A percentile compares a stretch with the other conserved stretches of the same genome.
These are phyloP conservation scores for Fennellomyces sp. DNA, from an alignment of 371 early-diverging fungal species.

Conservation along the genomic window DNA sequence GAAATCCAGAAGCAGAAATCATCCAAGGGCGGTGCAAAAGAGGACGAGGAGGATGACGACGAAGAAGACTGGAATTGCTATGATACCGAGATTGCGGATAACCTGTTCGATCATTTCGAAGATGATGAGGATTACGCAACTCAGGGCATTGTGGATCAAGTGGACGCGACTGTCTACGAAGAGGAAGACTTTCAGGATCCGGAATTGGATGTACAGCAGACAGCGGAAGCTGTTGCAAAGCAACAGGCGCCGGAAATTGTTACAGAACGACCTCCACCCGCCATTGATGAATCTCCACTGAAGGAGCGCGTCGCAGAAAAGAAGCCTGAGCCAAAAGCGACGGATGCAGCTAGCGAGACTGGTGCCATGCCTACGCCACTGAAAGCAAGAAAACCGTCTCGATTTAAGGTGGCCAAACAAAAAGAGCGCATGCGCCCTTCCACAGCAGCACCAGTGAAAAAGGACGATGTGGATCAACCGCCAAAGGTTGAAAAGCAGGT, in stretches of 20 bases:
- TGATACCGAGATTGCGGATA: slow-evolving; percentile 46
- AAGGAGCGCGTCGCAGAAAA: not conserved
- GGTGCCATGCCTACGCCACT: slow-evolving; percentile 1
- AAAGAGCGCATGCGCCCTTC: too few relatives aligned
- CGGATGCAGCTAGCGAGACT: not conserved
- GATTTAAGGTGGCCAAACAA: slow-evolving; percentile 11
- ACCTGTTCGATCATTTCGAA: slow-evolving; percentile 53
- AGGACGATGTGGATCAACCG: not conserved
- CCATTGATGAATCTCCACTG: not conserved
- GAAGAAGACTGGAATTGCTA: slow-evolving; percentile 51
- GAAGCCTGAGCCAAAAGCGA: slow-evolving; percentile 12
- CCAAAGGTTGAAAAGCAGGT: too few relatives aligned
- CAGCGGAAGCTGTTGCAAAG: slow-evolving; percentile 7
- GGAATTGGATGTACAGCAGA: too few relatives aligned
- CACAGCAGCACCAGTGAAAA: not conserved
- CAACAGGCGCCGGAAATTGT: not conserved
- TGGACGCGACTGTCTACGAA: slow-evolving; percentile 59
- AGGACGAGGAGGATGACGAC: slow-evolving; percentile 54
- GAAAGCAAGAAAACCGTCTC: slow-evolving; percentile 5
- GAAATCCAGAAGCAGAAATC: slow-evolving; percentile 25
- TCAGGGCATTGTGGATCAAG: slow-evolving; percentile 56
- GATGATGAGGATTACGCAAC: slow-evolving; percentile 61
- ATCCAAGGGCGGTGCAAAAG: slow-evolving; percentile 17
- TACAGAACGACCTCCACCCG: slow-evolving; percentile 1
- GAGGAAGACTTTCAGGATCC: too few relatives aligned